Percentiles rank a stretch among this genome's conserved stretches.
Evolutionary conservation across 139 green algal species (phyloP).

Genomic region (Coelastrella sp.): DNA sequence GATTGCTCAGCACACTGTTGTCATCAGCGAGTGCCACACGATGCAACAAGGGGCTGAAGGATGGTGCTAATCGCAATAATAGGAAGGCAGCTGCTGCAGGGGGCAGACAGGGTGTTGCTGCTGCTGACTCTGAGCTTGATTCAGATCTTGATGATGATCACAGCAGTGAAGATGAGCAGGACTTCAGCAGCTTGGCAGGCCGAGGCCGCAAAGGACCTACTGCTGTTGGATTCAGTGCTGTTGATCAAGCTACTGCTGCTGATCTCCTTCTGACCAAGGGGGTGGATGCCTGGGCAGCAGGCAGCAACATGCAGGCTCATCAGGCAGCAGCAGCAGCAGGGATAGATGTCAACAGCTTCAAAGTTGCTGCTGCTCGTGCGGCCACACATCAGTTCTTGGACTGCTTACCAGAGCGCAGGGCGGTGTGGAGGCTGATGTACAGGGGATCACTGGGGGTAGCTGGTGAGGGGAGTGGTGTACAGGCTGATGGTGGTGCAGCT

Average conservation of each 20-base stretch:
- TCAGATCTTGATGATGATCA: not conserved
- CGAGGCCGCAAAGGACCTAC: not conserved
- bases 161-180: not conserved
- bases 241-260: not conserved
- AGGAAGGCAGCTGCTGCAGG: not conserved
- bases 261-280: too few relatives aligned
- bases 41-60: not conserved
- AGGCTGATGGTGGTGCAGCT: constrained; percentile 19
- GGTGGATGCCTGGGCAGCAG: constrained; percentile 15
- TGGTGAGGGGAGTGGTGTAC: too few relatives aligned
- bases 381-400: constrained; percentile 38
- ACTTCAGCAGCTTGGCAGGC: not conserved
- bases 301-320: not conserved
- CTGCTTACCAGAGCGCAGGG: constrained; percentile 41
- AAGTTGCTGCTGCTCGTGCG: constrained; percentile 1
- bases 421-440: constrained; percentile 44
- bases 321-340: not conserved
- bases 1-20: not conserved
- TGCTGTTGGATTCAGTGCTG: not conserved
- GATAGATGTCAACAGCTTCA: not conserved
- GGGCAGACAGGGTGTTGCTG: not conserved
- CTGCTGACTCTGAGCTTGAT: not conserved
- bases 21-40: not conserved
- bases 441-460: not conserved
- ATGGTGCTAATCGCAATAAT: not conserved